Evolutionary conservation across 2,329 filamentous ascomycete species (phyloP).

Genomic region (Aspergillus puulaauensis): DNA sequence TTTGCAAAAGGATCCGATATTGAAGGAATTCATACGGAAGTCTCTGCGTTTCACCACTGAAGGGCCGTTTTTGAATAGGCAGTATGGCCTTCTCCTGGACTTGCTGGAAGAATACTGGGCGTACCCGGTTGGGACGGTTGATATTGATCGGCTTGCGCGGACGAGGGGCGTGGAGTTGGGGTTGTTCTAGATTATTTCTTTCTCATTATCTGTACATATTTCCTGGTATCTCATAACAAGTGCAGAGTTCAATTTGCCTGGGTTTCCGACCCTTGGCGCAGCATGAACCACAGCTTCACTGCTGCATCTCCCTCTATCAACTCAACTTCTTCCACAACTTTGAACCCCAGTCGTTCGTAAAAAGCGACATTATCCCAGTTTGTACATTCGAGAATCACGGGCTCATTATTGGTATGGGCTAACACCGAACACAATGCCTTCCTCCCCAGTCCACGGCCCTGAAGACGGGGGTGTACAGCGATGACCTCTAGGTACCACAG

Average conservation of each 20-base stretch:
- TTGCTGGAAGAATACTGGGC: conserved; percentile 28
- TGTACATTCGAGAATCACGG: too few species aligned
- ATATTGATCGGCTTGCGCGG: conserved; percentile 23
- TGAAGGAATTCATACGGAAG: conserved; percentile 18
- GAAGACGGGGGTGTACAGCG: too few species aligned
- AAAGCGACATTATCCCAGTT: too few species aligned
- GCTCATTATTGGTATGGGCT: too few species aligned
- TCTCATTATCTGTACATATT: too few species aligned
- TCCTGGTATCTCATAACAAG: too few species aligned
- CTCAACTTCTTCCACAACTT: conserved; percentile 20
- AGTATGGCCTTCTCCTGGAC: neutral
- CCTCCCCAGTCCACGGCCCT: too few species aligned
- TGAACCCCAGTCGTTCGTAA: conserved; percentile 24
- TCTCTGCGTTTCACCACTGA: neutral
- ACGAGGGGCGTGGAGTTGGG: conserved; percentile 25
- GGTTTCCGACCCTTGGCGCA: conserved; percentile 1
- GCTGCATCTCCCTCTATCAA: conserved; percentile 14
- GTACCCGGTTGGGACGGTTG: conserved; percentile 10
- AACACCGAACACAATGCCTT: too few species aligned
- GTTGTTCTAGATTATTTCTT: conserved; percentile 10
- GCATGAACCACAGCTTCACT: conserved; percentile 25
- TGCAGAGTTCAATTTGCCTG: too few species aligned
- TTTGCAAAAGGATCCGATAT: conserved; percentile 19
- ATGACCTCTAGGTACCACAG: too few species aligned
- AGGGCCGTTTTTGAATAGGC: neutral